These are phyloP conservation scores for Claviceps sp. DNA, from an alignment of 2,329 filamentous ascomycete species.

Conservation along the genomic window DNA sequence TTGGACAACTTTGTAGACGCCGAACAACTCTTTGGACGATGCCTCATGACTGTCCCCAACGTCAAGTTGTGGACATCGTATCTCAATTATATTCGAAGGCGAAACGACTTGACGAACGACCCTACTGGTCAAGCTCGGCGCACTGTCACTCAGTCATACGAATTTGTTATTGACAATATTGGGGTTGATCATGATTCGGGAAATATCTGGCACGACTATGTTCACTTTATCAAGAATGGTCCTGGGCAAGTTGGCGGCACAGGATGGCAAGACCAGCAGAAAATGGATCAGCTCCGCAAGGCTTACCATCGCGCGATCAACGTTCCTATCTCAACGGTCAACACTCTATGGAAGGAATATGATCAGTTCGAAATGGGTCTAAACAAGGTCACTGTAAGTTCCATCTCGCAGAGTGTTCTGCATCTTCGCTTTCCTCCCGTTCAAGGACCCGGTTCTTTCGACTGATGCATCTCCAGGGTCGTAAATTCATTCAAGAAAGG, in stretches of 20 bases:
- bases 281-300: constrained; percentile 87
- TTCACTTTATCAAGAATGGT: constrained; percentile 80
- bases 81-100: constrained; percentile 84
- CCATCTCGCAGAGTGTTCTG: background rate
- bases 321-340: constrained; percentile 72
- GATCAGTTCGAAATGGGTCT: constrained; percentile 89
- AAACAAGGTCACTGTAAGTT: constrained; percentile 75
- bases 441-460: background rate
- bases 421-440: background rate
- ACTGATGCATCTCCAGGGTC: constrained; percentile 44
- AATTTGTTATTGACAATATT: constrained; percentile 80
- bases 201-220: constrained; percentile 84
- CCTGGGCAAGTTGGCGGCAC: constrained; percentile 76
- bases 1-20: constrained; percentile 69
- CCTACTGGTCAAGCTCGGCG: constrained; percentile 61
- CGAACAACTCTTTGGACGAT: constrained; percentile 71
- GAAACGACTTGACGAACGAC: constrained; percentile 74
- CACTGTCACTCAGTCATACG: constrained; percentile 75
- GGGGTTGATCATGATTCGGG: constrained; percentile 87
- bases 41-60: constrained; percentile 65
- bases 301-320: constrained; percentile 83
- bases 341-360: constrained; percentile 91
- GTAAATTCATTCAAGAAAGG: constrained; percentile 86
- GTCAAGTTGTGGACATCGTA: constrained; percentile 87
- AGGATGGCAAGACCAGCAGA: constrained; percentile 93